Evolutionary conservation across 1,284 basidiomycete genomes (phyloP).

Genomic region (Sanghuangporus weigelae): DNA sequence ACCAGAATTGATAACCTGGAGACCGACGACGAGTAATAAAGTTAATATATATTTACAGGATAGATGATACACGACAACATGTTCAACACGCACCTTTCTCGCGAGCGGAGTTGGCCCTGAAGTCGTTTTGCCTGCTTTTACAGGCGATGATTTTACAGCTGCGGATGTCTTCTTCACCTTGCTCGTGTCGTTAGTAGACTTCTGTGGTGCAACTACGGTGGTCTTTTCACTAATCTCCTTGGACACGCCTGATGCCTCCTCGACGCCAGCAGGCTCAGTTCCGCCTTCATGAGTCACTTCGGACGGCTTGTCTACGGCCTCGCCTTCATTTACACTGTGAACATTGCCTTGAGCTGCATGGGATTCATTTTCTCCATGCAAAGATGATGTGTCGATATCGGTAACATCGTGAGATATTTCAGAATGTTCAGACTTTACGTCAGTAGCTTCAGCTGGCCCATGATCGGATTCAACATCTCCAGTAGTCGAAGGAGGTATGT

Average conservation of each 20-base stretch:
- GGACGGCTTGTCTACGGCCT: neutral
- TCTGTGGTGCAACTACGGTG: neutral
- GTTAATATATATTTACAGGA: neutral
- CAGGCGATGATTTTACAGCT: slow-evolving; percentile 17
- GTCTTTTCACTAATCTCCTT: slow-evolving; percentile 12
- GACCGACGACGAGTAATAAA: neutral
- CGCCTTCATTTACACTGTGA: slow-evolving; percentile 5
- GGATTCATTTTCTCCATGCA: slow-evolving; percentile 2
- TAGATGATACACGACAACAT: slow-evolving; percentile 20
- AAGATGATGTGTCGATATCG: slow-evolving; percentile 9
- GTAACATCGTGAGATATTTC: neutral
- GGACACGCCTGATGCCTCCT: slow-evolving; percentile 10
- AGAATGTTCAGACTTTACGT: slow-evolving; percentile 6
- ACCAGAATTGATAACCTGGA: slow-evolving; percentile 59
- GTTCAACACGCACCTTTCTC: slow-evolving; percentile 49
- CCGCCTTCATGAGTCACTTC: slow-evolving; percentile 10
- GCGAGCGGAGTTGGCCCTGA: slow-evolving; percentile 41
- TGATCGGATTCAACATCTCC: slow-evolving; percentile 2
- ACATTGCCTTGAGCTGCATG: slow-evolving; percentile 12
- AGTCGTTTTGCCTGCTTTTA: slow-evolving; percentile 14
- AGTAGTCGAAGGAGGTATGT: neutral
- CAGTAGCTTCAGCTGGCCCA: neutral
- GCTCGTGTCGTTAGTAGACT: slow-evolving; percentile 8
- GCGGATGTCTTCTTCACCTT: slow-evolving; percentile 14
- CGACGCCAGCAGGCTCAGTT: slow-evolving; percentile 4